Base-by-base conservation (phyloP, 345 rosid species). In the Noccaea caerulescens region DNA sequence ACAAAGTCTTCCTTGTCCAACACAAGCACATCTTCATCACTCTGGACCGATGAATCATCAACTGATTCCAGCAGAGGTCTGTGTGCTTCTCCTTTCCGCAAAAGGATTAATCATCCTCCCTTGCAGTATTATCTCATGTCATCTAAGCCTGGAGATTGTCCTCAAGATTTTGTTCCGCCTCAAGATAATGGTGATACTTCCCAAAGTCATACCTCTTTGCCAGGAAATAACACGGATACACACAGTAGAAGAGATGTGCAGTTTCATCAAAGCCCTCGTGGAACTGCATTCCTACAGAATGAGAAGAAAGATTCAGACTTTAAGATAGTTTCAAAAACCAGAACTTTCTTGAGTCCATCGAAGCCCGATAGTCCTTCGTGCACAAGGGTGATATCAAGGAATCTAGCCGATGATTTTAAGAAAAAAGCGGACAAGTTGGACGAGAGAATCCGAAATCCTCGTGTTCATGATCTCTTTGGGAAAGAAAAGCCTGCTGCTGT, bases 61-160 rank as follows among this genome's bases (percentile, higher is more conserved):
- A 68, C 60, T 14, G 70, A 77, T 50, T 77, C 77, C 1, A 68
- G 81, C 44, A 77, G 69, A 67, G 77, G 81, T 36, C 77, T 74
- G 25, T 78, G 85, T 76, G 83, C 56, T 79, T 84, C 94, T 78
- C 83, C 88, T 55, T 45, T 79, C 54, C 68, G 55, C 47, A 86
- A 76, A 61, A 80, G 58, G 80, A 37, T 56, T 54, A 81, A 5
- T 16, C 82, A 75, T 25, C 86, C 86, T 62, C 77, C 89, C 6
- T 69, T 82, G 47, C 87, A 84, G 66, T 80, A 69, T 69, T 87
- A 82, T 87, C 79, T 80, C 65, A 79, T 71, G 70, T 78, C 91
- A 4, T 80, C 94, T 76, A 74, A 86, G 14, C 18, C 44, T 2
- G 80, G 79, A 57, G 72, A 76, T 69, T 58, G 62, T 69, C 46